Evolutionary conservation across 495 filamentous ascomycete genomes (phyloP).

Genomic region (Aspergillus affinis): DNA sequence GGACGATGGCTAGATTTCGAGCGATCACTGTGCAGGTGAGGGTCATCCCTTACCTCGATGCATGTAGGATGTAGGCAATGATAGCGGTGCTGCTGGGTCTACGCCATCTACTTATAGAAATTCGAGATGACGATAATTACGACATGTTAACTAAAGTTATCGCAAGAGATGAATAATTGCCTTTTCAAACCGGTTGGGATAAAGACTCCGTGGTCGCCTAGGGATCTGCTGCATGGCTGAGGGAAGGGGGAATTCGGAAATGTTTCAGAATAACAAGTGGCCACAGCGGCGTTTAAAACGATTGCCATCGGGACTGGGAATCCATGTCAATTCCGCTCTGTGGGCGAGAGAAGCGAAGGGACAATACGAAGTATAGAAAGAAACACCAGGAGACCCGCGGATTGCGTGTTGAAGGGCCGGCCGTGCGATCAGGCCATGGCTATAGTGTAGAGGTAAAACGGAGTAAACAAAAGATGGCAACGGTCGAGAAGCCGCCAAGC

Average conservation of each 20-base stretch:
- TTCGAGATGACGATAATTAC: neutral
- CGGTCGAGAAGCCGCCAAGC: constrained; percentile 11
- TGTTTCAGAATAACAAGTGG: constrained; percentile 7
- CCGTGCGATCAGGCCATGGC: no score
- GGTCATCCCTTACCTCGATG: constrained; percentile 12
- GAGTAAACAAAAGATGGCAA: neutral
- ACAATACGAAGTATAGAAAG: neutral
- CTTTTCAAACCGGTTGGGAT: neutral
- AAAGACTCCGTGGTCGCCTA: neutral
- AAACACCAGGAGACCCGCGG: neutral
- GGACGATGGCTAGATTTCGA: constrained; percentile 69
- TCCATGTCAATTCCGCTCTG: neutral
- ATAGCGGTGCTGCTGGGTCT: neutral
- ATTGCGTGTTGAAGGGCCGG: neutral
- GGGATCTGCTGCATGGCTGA: neutral
- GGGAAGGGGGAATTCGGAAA: constrained; percentile 5
- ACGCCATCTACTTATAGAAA: constrained; percentile 2
- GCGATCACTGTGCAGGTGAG: constrained; percentile 28
- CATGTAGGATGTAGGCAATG: neutral
- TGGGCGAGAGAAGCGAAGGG: no score
- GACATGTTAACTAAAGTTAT: neutral
- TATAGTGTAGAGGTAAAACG: no score
- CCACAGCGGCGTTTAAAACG: neutral
- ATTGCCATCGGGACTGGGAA: neutral
- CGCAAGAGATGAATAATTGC: neutral